Conservation (phyloP, 1,284 basidiomycete genomes). For the Schizophyllum amplum region DNA sequence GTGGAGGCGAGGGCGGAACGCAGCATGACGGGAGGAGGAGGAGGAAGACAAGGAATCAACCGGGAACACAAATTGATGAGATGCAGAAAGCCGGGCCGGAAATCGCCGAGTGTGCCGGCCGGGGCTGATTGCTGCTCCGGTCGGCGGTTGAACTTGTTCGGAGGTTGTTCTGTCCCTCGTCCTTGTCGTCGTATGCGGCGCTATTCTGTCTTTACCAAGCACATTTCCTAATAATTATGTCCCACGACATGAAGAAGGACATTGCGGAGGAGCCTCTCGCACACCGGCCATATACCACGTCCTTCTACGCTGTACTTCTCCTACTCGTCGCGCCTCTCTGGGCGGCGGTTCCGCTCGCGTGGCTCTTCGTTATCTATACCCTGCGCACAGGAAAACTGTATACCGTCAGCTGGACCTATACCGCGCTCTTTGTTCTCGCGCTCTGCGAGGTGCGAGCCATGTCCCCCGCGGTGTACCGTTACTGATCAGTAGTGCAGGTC, state of each 20-base stretch:
- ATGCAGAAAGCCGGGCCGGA: not conserved
- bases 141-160: not conserved
- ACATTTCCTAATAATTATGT: constrained; percentile 6
- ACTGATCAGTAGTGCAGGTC: constrained; percentile 36
- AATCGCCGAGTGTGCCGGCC: not conserved
- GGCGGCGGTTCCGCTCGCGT: constrained; percentile 61
- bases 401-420: constrained; percentile 30
- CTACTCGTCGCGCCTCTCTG: constrained; percentile 62
- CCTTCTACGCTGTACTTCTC: constrained; percentile 55
- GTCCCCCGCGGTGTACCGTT: not conserved
- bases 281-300: constrained; percentile 29
- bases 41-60: constrained; percentile 5
- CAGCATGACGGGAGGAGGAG: constrained; percentile 43
- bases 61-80: not conserved
- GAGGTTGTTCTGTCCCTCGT: not conserved
- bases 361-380: constrained; percentile 57
- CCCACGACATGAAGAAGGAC: constrained; percentile 20
- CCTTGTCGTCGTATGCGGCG: not conserved
- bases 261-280: constrained; percentile 31
- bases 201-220: not conserved
- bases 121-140: not conserved
- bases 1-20: constrained; percentile 55
- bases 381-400: constrained; percentile 38
- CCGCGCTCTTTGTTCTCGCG: constrained; percentile 37
- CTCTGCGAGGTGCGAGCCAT: constrained; percentile 44